Evolutionary conservation across 2,329 filamentous ascomycete species (phyloP).

Genomic region (Alternaria burnsii): DNA sequence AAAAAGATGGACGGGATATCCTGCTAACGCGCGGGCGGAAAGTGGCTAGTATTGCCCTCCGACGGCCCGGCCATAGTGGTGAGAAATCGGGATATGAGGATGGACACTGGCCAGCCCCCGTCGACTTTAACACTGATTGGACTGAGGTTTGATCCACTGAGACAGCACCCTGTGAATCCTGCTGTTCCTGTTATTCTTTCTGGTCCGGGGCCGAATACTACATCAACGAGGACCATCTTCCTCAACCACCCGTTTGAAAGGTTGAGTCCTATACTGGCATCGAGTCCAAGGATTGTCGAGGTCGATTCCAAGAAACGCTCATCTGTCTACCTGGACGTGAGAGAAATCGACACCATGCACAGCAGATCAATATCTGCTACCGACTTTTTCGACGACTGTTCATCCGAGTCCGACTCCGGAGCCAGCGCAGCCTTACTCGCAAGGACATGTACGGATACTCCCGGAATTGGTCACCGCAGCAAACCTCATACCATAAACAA

Average conservation of each 20-base stretch:
- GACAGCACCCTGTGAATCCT: slow-evolving; percentile 22
- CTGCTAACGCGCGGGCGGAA: neutral
- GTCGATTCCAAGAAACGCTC: slow-evolving; percentile 27
- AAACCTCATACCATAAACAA: slow-evolving; percentile 7
- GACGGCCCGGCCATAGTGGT: neutral
- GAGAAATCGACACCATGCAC: slow-evolving; percentile 34
- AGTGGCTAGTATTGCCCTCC: neutral
- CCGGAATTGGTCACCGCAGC: slow-evolving; percentile 12
- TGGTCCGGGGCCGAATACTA: slow-evolving; percentile 15
- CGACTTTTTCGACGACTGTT: slow-evolving; percentile 42
- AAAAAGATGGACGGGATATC: slow-evolving; percentile 6
- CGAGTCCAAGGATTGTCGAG: slow-evolving; percentile 39
- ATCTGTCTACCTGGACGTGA: slow-evolving; percentile 35
- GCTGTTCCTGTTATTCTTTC: slow-evolving; percentile 9
- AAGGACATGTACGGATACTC: slow-evolving; percentile 18
- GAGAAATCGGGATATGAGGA: slow-evolving; percentile 4
- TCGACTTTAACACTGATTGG: neutral
- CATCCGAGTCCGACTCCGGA: slow-evolving; percentile 36
- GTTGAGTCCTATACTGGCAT: slow-evolving; percentile 41
- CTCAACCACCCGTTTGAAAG: slow-evolving; percentile 36
- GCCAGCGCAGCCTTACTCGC: slow-evolving; percentile 30
- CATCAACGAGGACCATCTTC: slow-evolving; percentile 30
- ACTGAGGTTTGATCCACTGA: slow-evolving; percentile 12
- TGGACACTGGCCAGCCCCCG: slow-evolving; percentile 11
- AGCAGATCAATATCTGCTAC: slow-evolving; percentile 26